Base-by-base conservation (phyloP, 2,329 filamentous ascomycete species). In the Aspergillus eucalypticola region DNA sequence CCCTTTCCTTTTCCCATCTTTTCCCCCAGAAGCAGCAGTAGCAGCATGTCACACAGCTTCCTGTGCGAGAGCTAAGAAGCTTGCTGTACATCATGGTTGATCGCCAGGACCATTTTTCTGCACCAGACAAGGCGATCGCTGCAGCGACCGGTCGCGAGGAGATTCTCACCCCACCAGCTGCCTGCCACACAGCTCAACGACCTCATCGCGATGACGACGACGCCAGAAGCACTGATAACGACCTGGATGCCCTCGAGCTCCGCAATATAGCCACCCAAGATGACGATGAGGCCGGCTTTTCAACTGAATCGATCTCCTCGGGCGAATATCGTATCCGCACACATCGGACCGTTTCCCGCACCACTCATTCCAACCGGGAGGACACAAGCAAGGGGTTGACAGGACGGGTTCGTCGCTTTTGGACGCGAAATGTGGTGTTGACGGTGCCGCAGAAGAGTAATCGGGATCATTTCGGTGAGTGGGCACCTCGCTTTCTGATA, bases 381-480 rank as follows among this genome's bases (percentile, higher is more conserved):
- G 19, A 29, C 27, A 39, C 59, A 61, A 54, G 54, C 13, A 66
- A 67, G 81, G 88, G 27, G 88, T 89, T 1, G 73, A 80, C 15
- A 86, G 87, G 25, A 82, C 86, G 66, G 91, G 92, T 78, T 79
- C 86, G 59, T 86, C 94, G 70, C 85, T 98, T 44, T 95, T 99
- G 76, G 91, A 89, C 64, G 88, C 96, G 76, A n/a, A 60, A 78
- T 64, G 71, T 79, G 7, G 71, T 69, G 4, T 50, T 78, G 62
- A 74, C 71, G 0, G 76, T 79, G 13, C 64, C 74, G 10, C 75
- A 77, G 54, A 76, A 76, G 60, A 75, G 69, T 25, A 78, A 78
- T 64, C 71, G 77, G 3, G 77, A 79, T 65, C 73, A 79, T 66
- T 76, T 75, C 57, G 77, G 77, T 79, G 63, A 58, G 70, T 39